A percentile compares a stretch with the other conserved stretches of the same genome.
phyloP scores from a whole-genome alignment of 1,284 basidiomycete genomes.

The Sutorius eximius region DNA sequence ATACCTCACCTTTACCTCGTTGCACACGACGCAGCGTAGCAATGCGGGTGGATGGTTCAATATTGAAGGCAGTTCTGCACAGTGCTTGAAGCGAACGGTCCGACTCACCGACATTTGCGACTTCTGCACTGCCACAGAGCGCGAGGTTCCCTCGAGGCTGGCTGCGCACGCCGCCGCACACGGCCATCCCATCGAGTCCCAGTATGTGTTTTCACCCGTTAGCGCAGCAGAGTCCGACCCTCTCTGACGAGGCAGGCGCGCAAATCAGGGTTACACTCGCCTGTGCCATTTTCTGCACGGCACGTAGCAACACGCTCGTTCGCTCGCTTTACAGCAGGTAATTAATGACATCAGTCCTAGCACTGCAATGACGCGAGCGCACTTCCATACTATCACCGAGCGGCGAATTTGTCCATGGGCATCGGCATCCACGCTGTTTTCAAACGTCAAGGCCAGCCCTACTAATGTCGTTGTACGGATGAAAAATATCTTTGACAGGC shows the following conservation, averaged over 20 bases:
- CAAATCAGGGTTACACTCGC: not conserved
- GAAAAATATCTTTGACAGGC: conserved; percentile 20
- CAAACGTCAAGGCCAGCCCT: conserved; percentile 17
- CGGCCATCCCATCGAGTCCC: not conserved
- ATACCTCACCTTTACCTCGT: conserved; percentile 23
- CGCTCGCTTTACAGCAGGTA: conserved; percentile 13
- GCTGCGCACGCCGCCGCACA: conserved; percentile 1
- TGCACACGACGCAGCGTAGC: conserved; percentile 12
- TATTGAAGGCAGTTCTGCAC: conserved; percentile 16
- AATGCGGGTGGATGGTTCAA: conserved; percentile 8
- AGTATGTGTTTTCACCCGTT: not conserved
- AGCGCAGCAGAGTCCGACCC: not conserved
- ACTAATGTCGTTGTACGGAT: conserved; percentile 13
- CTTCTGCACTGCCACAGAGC: conserved; percentile 24
- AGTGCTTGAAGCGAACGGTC: not conserved
- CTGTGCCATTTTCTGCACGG: conserved; percentile 1
- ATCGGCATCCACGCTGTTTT: conserved; percentile 30
- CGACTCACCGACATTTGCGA: conserved; percentile 7
- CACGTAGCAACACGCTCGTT: not conserved
- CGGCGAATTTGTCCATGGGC: conserved; percentile 12
- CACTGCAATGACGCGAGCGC: conserved; percentile 25
- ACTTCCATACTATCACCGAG: conserved; percentile 18
- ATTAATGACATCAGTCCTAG: conserved; percentile 9
- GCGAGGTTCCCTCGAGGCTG: conserved; percentile 32
- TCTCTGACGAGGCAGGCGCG: not conserved